A percentile compares a stretch with the other conserved stretches of the same genome.
phyloP scores from a whole-genome alignment of 495 filamentous ascomycete genomes.

The Xylaria castorea region DNA sequence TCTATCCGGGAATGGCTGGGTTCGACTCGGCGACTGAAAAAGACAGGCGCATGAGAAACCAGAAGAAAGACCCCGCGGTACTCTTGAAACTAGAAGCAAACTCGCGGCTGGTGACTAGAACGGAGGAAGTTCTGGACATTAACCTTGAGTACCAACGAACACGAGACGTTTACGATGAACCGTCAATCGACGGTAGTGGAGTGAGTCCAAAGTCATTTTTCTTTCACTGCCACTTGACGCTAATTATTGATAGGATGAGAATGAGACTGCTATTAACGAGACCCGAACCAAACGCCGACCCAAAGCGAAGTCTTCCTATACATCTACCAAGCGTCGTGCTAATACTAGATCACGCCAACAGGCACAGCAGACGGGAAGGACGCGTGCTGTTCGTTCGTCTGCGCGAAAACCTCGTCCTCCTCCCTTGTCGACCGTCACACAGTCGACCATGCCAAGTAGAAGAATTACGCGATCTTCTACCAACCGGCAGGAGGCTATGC shows the following conservation, averaged over 20 bases:
- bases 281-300: constrained; percentile 20
- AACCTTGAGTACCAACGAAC: constrained; percentile 60
- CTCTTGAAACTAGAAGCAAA: constrained; percentile 72
- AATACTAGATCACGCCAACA: constrained; percentile 23
- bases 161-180: constrained; percentile 57
- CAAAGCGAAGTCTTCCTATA: constrained; percentile 25
- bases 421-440: constrained; percentile 9
- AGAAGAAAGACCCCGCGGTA: constrained; percentile 78
- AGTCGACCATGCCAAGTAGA: constrained; percentile 1
- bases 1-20: constrained; percentile 85
- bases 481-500: constrained; percentile 30
- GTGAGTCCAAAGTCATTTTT: constrained; percentile 41
- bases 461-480: constrained; percentile 30
- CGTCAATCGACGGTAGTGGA: constrained; percentile 55
- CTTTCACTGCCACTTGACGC: neutral
- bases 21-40: constrained; percentile 84
- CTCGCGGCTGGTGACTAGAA: constrained; percentile 71
- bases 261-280: constrained; percentile 24
- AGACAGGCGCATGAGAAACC: constrained; percentile 82
- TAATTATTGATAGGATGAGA: constrained; percentile 33
- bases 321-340: constrained; percentile 13
- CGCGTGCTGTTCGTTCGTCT: constrained; percentile 23
- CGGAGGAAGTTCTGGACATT: constrained; percentile 71
- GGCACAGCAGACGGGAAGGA: constrained; percentile 1
- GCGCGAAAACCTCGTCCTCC: constrained; percentile 4